phyloP scores from a whole-genome alignment of 192 early-diverging fungal genomes.

The Allomyces arbusculus region DNA sequence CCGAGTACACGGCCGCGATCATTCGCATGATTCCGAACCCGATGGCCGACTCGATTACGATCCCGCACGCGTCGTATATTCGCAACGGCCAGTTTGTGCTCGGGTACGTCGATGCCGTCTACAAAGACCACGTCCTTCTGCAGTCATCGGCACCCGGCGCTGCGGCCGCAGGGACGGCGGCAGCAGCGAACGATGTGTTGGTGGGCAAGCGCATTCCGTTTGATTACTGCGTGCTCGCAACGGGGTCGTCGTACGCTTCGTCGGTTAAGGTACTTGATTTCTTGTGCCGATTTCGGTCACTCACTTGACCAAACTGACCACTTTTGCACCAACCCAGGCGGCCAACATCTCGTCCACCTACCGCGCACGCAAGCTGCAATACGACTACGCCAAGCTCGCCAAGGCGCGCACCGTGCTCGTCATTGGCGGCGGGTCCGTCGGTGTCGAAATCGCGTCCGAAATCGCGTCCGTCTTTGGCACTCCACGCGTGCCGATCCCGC shows the following conservation, averaged over 20 bases:
- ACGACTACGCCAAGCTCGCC: not conserved
- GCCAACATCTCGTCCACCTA: not conserved
- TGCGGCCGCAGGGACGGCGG: too few species aligned
- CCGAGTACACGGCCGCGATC: too few species aligned
- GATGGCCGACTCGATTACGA: too few species aligned
- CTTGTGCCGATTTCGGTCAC: too few species aligned
- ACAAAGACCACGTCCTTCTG: too few species aligned
- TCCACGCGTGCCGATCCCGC: not conserved
- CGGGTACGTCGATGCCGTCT: too few species aligned
- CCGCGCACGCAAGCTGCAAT: not conserved
- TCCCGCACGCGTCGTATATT: too few species aligned
- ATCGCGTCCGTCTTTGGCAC: not conserved
- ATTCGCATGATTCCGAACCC: too few species aligned
- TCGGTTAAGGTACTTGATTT: not conserved
- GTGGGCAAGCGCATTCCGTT: not conserved
- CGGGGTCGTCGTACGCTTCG: not conserved
- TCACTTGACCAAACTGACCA: too few species aligned
- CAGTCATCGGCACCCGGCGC: too few species aligned
- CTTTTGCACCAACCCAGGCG: not conserved
- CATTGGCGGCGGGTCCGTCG: not conserved
- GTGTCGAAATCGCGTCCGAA: not conserved
- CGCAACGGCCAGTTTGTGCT: too few species aligned
- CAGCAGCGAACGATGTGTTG: too few species aligned
- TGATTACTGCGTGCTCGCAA: not conserved
- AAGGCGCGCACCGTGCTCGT: not conserved